These are phyloP conservation scores for Sonneratia caseolaris DNA, from an alignment of 345 rosid genomes.

Conservation along the genomic window DNA sequence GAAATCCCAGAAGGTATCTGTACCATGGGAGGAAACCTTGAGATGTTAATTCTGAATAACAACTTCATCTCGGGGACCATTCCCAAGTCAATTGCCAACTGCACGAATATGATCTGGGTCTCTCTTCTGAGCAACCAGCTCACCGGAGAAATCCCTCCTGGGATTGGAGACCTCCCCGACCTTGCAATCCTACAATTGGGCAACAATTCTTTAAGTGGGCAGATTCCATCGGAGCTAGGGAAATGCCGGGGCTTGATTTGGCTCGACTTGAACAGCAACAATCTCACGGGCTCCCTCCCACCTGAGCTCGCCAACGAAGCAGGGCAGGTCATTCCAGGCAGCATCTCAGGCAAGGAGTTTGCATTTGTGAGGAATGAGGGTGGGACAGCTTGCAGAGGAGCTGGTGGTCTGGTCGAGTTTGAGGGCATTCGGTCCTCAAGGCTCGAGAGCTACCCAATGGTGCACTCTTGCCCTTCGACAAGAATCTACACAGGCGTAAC, in stretches of 20 bases:
- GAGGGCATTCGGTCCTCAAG: constrained; percentile 72
- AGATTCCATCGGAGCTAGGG: constrained; percentile 68
- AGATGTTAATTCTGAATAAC: constrained; percentile 78
- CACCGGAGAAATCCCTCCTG: constrained; percentile 61
- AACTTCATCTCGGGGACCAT: constrained; percentile 62
- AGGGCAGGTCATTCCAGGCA: constrained; percentile 56
- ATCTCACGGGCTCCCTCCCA: constrained; percentile 54
- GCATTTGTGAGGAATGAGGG: constrained; percentile 96
- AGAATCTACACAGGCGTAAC: constrained; percentile 78
- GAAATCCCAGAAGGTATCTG: constrained; percentile 76
- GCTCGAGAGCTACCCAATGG: constrained; percentile 65
- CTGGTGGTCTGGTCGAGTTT: constrained; percentile 86
- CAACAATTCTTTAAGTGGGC: constrained; percentile 72
- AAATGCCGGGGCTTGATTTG: constrained; percentile 71
- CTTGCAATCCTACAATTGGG: constrained; percentile 83
- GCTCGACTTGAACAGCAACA: constrained; percentile 92
- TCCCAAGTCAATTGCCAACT: constrained; percentile 58
- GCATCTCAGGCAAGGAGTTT: constrained; percentile 80
- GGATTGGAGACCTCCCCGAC: constrained; percentile 52
- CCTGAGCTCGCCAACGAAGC: constrained; percentile 59
- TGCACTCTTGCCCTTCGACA: constrained; percentile 77
- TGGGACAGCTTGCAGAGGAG: constrained; percentile 93
- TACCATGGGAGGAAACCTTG: constrained; percentile 59
- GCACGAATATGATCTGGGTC: constrained; percentile 84
- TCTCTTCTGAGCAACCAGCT: constrained; percentile 75